These are phyloP conservation scores for Capsicum baccatum DNA, from an alignment of 257 asterid species.

Conservation along the genomic window DNA sequence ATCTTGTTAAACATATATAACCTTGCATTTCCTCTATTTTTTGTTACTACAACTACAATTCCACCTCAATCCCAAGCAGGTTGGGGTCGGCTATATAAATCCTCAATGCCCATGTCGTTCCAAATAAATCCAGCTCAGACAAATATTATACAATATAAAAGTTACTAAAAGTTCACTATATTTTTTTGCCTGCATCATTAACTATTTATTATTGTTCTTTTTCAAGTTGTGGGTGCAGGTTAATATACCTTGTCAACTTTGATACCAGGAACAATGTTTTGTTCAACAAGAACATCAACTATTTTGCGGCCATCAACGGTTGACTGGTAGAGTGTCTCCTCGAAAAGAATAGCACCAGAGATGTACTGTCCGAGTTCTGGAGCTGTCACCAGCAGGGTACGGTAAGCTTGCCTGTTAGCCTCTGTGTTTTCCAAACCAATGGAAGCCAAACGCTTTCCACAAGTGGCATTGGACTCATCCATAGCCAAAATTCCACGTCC, in stretches of 20 bases:
- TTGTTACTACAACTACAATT: background rate
- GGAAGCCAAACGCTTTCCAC: constrained; percentile 88
- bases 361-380: constrained; percentile 85
- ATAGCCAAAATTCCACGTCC: constrained; percentile 92
- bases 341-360: constrained; percentile 91
- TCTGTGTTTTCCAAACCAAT: constrained; percentile 94
- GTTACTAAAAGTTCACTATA: background rate
- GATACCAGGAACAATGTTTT: constrained; percentile 88
- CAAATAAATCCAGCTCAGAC: background rate
- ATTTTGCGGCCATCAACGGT: constrained; percentile 80
- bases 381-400: constrained; percentile 76
- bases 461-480: constrained; percentile 94
- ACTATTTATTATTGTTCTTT: background rate
- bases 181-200: background rate
- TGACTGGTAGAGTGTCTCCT: constrained; percentile 92
- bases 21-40: background rate
- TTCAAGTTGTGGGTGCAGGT: background rate
- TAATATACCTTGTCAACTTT: constrained; percentile 79
- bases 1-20: background rate
- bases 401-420: constrained; percentile 90
- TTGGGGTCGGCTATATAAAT: background rate
- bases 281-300: constrained; percentile 79
- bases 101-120: background rate
- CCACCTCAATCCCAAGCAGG: background rate
- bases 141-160: background rate